Base-by-base conservation (phyloP, 2,329 filamentous ascomycete genomes). In the Colletotrichum sp. region DNA sequence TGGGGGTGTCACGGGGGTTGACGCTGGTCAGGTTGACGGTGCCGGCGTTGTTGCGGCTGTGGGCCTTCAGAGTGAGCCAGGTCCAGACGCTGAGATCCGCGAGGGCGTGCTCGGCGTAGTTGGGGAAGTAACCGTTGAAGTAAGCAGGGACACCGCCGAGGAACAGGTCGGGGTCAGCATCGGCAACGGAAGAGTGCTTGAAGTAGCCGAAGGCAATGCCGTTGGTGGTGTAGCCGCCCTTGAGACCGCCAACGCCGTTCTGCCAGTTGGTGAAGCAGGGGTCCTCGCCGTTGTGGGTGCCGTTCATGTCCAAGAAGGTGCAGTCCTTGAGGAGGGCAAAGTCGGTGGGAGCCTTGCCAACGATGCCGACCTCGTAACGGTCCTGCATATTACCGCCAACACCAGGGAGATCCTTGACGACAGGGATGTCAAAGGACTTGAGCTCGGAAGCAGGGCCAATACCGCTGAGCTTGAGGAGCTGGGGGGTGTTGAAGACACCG, bases 1-100 rank as follows among this genome's bases (percentile, higher is more conserved):
- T 83, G 0, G 93, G 93, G 16, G 89, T 88, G 71, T 94, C 93
- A 3, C 89, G 88, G 0, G 93, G 92, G 80, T 94, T 88, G 0
- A 89, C 85, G 0, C 91, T 93, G 24, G 85, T 86, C 4, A 95
- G 87, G 4, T 85, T 89, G n/a, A 95, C 92, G 1, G 87, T 91
- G 18, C 93, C 93, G 6, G 88, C 87, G 66, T 88, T 87, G 57
- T 94, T 94, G 10, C 85, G 83, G 32, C 83, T 85, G 72, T 87
- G 87, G 0, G 89, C 87, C 81, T 93, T 92, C 63, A 92, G 86
- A 4, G 87, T 86, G 10, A 83, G 81, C 82, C 82, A 85, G 3
- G 83, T 82, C 83, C 83, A 85, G 78, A 87, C 84, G 43, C 85
- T 85, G 3, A 84, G 83, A 66, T 84, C 86, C 3, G 83, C 81